Conservation (phyloP, 495 filamentous ascomycete species). For the Aspergillus homomorphus region DNA sequence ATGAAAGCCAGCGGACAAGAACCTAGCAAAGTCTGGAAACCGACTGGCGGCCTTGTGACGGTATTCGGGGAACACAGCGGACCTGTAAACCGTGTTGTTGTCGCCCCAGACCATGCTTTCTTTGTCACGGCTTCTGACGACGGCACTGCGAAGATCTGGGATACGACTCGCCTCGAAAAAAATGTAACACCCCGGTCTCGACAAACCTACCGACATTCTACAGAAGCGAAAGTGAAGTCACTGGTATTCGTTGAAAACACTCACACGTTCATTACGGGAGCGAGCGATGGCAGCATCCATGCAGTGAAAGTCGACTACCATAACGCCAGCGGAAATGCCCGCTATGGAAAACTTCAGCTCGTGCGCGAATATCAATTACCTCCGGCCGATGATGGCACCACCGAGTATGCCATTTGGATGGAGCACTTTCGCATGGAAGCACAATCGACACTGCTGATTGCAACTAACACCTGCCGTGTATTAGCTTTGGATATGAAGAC, state of each 20-base stretch:
- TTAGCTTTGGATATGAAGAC: constrained; percentile 83
- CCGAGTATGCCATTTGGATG: constrained; percentile 82
- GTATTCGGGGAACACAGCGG: constrained; percentile 84
- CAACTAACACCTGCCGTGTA: constrained; percentile 80
- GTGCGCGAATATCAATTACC: constrained; percentile 81
- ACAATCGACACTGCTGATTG: constrained; percentile 76
- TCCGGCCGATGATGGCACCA: constrained; percentile 28
- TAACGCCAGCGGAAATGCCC: constrained; percentile 53
- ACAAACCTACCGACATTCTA: constrained; percentile 76
- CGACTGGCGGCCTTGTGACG: constrained; percentile 77
- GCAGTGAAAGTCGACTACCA: constrained; percentile 81
- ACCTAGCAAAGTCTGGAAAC: constrained; percentile 66
- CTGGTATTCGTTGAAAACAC: constrained; percentile 92
- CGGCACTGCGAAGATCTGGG: constrained; percentile 90
- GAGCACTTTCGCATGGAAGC: constrained; percentile 86
- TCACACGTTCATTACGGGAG: constrained; percentile 85
- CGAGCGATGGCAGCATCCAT: constrained; percentile 85
- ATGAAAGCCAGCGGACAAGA: constrained; percentile 54
- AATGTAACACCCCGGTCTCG: constrained; percentile 83
- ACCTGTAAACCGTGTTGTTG: constrained; percentile 75
- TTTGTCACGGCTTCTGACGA: constrained; percentile 95
- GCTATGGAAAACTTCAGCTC: constrained; percentile 73
- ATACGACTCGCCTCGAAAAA: constrained; percentile 80
- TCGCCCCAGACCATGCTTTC: constrained; percentile 89
- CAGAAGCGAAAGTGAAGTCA: constrained; percentile 69